These are phyloP conservation scores for Mikania micrantha DNA, from an alignment of 129 eudicot genomes.

Conservation along the genomic window DNA sequence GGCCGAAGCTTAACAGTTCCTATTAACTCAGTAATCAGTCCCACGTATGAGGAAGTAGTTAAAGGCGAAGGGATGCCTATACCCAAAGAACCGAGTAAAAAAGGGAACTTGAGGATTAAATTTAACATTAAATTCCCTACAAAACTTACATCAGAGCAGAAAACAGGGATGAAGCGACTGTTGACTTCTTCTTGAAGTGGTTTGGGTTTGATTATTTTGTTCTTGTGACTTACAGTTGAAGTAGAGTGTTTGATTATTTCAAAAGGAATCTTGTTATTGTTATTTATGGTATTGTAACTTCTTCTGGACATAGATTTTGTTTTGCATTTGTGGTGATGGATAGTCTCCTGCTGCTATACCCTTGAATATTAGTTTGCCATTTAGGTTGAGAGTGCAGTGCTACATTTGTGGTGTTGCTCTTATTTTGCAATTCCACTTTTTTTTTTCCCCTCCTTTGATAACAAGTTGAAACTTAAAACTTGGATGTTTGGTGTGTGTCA, in stretches of 20 bases:
- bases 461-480: too few species aligned
- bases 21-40: conserved; percentile 47
- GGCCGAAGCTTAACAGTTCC: conserved; percentile 57
- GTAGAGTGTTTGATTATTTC: not conserved
- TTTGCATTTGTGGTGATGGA: not conserved
- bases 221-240: not conserved
- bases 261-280: conserved; percentile 6
- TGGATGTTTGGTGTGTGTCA: too few species aligned
- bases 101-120: conserved; percentile 55
- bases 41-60: conserved; percentile 61
- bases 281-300: conserved; percentile 1
- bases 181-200: conserved; percentile 26
- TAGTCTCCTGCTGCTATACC: not conserved
- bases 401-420: not conserved
- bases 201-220: not conserved
- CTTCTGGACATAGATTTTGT: conserved; percentile 6
- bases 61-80: conserved; percentile 74
- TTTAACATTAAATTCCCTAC: conserved; percentile 62
- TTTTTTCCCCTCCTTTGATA: too few species aligned
- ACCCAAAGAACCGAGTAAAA: conserved; percentile 58
- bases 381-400: not conserved
- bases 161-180: conserved; percentile 49
- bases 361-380: not conserved
- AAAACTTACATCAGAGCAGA: conserved; percentile 53
- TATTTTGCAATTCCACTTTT: not conserved